Base-by-base conservation (phyloP, 1,284 basidiomycete species). In the Inonotus obliquus region DNA sequence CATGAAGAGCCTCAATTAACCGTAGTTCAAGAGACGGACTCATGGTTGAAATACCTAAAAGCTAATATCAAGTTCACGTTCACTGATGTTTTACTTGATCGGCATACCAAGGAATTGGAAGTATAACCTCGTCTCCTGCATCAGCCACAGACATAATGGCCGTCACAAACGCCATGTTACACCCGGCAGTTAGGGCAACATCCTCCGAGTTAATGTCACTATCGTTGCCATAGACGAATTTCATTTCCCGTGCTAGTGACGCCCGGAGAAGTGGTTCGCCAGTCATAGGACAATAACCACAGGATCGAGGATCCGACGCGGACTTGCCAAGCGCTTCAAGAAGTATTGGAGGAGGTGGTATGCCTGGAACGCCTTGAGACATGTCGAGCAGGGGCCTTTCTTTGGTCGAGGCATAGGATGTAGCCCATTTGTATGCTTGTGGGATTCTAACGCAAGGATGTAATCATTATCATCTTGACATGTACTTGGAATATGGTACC, bases 281-380 rank as follows among this genome's bases (percentile, higher is more conserved):
- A 55, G 83, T 77, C 61, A 85, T 86, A 1, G 80, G 76, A 4
- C 85, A 81, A 65, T 96, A 96, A 6, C 83, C 82, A 61, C 79
- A 82, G 54, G 67, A 85, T 66, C 57, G 69, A 0, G 79, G 79
- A 45, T 80, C 79, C 0, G 77, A 73, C 0, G 84, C 75, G 0
- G 79, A 76, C 4, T 69, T 68, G 0, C 76, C 78, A 1, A 93
- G 72, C 0, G 82, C 80, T 0, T 77, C 70, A 37, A 86, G 79
- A 11, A 94, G 75, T 0, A 68, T 51, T 1, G 74, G 67, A 1
- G 86, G 82, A 0, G 92, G 91, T 0, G 85, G 82, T 0, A 76
- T 76, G 2, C 87, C 86, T 0, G 91, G 92, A 0, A 87, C 85
- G 27, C 89, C 89, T 72, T 92, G 91, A 0, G 88, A 86, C 76